Conservation (phyloP, 108 stramenopile species). For the Parmales sp. region DNA sequence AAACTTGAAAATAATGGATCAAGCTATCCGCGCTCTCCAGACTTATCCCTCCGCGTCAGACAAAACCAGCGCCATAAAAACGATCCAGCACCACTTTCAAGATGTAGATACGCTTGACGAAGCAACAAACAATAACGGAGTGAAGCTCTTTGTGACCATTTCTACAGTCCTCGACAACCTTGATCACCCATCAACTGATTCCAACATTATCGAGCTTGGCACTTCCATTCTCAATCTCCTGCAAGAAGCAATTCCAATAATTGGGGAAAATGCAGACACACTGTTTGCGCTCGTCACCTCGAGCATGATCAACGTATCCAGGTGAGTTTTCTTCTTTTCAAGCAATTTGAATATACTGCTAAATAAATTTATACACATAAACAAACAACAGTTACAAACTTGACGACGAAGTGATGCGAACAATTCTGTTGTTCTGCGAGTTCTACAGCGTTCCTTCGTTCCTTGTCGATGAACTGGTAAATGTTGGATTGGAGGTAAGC, state of each 20-base stretch:
- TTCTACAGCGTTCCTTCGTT: not conserved
- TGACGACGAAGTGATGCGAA: not conserved
- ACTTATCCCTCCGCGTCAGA: no score
- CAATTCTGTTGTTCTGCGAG: not conserved
- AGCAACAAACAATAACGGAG: no score
- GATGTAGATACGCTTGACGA: no score
- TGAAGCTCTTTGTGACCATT: not conserved
- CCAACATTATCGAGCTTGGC: not conserved
- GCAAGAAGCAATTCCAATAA: not conserved
- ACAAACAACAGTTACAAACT: not conserved
- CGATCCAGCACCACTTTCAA: no score
- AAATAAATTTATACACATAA: not conserved
- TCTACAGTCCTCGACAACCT: not conserved
- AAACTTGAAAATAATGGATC: no score
- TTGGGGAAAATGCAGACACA: not conserved
- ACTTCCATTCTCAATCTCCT: not conserved
- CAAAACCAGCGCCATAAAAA: no score
- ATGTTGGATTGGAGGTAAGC: not conserved
- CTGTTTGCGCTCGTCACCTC: not conserved
- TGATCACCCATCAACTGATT: not conserved
- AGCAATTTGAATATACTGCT: not conserved
- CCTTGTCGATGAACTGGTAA: not conserved
- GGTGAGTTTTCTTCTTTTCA: no score
- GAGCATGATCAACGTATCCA: not conserved
- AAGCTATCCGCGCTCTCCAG: no score